Percentiles rank a stretch among this genome's conserved stretches.
Evolutionary conservation across 176 grass and related monocot genomes (phyloP).

Genomic region (Panicum miliaceum): DNA sequence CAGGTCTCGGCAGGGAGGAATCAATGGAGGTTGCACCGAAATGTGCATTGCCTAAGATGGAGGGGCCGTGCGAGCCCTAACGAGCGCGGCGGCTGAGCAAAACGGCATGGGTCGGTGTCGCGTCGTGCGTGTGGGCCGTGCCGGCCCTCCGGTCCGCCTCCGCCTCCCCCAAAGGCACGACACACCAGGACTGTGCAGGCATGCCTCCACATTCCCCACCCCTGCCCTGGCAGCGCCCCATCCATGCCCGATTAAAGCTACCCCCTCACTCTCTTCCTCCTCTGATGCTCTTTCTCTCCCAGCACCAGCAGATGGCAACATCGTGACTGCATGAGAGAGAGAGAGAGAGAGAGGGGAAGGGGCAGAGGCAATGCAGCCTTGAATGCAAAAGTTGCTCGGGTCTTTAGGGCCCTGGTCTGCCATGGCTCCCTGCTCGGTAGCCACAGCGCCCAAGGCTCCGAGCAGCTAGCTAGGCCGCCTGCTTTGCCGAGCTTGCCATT

Average conservation of each 20-base stretch:
- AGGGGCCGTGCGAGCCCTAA: background rate
- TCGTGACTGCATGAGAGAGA: background rate
- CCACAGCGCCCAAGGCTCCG: slow-evolving; percentile 42
- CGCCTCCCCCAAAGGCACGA: slow-evolving; percentile 46
- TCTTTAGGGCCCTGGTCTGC: slow-evolving; percentile 30
- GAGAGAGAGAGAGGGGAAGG: background rate
- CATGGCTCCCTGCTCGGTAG: slow-evolving; percentile 9
- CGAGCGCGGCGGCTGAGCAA: slow-evolving; percentile 22
- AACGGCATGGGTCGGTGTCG: slow-evolving; percentile 52
- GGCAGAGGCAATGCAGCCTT: slow-evolving; percentile 49
- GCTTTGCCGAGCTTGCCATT: slow-evolving; percentile 27
- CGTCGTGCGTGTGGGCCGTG: background rate
- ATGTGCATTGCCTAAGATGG: slow-evolving; percentile 51
- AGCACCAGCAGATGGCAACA: slow-evolving; percentile 33
- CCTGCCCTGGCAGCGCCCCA: slow-evolving; percentile 41
- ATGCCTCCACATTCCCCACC: slow-evolving; percentile 85
- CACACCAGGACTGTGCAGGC: slow-evolving; percentile 47
- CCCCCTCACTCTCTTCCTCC: background rate
- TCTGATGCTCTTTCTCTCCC: background rate
- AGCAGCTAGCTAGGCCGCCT: background rate
- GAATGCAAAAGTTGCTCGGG: slow-evolving; percentile 63
- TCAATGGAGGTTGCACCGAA: slow-evolving; percentile 52
- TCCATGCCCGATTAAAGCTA: slow-evolving; percentile 81
- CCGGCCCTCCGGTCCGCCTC: no score
- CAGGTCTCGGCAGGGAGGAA: slow-evolving; percentile 3